Evolutionary conservation across 2,329 filamentous ascomycete genomes (phyloP).

Genomic region (Colletotrichum euphorbiae): DNA sequence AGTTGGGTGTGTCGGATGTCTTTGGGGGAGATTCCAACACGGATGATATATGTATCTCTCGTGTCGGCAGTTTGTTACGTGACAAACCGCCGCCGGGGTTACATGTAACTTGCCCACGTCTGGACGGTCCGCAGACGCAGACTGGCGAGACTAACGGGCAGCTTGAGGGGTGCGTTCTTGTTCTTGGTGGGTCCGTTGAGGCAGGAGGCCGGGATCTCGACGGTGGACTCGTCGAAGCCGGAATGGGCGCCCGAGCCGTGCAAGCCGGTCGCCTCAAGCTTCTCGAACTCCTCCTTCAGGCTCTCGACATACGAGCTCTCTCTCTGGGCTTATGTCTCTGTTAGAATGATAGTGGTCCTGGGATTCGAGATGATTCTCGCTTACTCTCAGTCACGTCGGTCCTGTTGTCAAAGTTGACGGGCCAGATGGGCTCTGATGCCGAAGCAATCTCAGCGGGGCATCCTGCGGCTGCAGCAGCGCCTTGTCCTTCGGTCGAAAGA

Average conservation of each 20-base stretch:
- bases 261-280: conserved; percentile 31
- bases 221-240: conserved; percentile 22
- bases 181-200: conserved; percentile 23
- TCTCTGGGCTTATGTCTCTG: neutral
- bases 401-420: conserved; percentile 31
- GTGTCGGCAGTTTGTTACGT: conserved; percentile 34
- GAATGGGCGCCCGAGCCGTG: conserved; percentile 25
- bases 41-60: conserved; percentile 7
- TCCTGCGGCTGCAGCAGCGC: conserved; percentile 25
- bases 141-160: conserved; percentile 36
- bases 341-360: rapidly evolving
- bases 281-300: conserved; percentile 17
- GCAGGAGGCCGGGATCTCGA: conserved; percentile 34
- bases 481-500: conserved; percentile 28
- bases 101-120: conserved; percentile 34
- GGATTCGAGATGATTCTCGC: neutral
- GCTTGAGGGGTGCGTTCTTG: conserved; percentile 24
- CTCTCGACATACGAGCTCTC: conserved; percentile 34
- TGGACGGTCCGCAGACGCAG: conserved; percentile 36
- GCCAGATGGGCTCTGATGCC: conserved; percentile 26
- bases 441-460: conserved; percentile 25
- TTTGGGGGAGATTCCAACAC: conserved; percentile 28
- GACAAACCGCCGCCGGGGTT: conserved; percentile 35
- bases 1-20: conserved; percentile 30
- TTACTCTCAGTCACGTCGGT: conserved; percentile 36